Conservation (phyloP, 441 rosid species). For the Melastoma candidum region DNA sequence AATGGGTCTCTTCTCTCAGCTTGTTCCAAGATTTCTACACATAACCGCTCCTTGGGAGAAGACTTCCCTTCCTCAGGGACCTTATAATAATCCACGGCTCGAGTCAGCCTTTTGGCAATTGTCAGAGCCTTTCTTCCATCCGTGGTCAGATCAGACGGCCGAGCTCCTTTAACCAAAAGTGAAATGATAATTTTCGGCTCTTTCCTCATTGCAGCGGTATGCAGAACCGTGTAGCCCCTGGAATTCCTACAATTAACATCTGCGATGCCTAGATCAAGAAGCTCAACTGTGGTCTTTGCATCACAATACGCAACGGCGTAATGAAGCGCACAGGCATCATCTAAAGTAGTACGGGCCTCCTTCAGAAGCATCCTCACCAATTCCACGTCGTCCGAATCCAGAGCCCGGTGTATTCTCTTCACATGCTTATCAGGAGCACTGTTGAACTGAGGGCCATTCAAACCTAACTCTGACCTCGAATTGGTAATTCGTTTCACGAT, state of each 20-base stretch:
- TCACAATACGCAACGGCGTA: conserved; percentile 84
- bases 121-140: conserved; percentile 74
- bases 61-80: conserved; percentile 49
- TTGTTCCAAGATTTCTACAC: conserved; percentile 75
- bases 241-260: conserved; percentile 51
- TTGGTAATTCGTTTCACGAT: conserved; percentile 36
- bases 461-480: conserved; percentile 30
- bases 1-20: conserved; percentile 48
- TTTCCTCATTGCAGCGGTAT: conserved; percentile 70
- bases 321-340: conserved; percentile 69
- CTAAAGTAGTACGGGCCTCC: conserved; percentile 58
- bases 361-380: conserved; percentile 63
- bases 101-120: conserved; percentile 57
- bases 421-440: conserved; percentile 41
- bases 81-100: conserved; percentile 41
- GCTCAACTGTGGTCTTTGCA: conserved; percentile 57
- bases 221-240: conserved; percentile 73
- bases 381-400: conserved; percentile 88
- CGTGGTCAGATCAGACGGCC: conserved; percentile 42
- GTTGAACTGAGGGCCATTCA: conserved; percentile 21
- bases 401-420: conserved; percentile 57
- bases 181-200: conserved; percentile 74
- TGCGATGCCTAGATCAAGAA: conserved; percentile 70
- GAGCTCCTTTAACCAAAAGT: conserved; percentile 69
- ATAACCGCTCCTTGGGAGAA: conserved; percentile 48